Evolutionary conservation across 768 basidiomycete genomes (phyloP), one percentile per base, ranked within the genome.

Genomic region (Wakefieldia striispora): DNA sequence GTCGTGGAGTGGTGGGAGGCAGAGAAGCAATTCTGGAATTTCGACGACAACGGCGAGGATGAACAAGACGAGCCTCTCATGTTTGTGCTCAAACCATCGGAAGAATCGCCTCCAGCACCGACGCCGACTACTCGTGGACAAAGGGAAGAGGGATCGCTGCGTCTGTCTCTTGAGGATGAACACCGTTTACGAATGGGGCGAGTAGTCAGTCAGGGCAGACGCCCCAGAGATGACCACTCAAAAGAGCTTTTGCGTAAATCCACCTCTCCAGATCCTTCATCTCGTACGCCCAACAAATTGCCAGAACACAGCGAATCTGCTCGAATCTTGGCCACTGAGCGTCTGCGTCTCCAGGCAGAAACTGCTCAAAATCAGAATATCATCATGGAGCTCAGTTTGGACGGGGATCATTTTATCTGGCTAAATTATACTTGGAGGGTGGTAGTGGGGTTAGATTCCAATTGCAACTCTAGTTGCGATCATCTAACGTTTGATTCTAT

Each of bases 1-100:
- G 97, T 98, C 24, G 88, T 97, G 55, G 97, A 97, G 64, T 99
- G 97, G 95, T 97, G 94, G 93, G 95, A 97, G 69, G 97, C 97
- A 11, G 95, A 98, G 74, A 95, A 95, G 63, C 92, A 95, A 58
- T 99, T 99, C 70, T 99, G 97, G 97, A 97, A 97, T 62, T 98
- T 97, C 65, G 90, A 95, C 63, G 91, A 92, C 63, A 86, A 91
- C 59, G 86, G 88, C 53, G 88, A 89, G 39, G 86, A 91, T 51
- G 92, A 93, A 59, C 84, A 88, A 64, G 88, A 91, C 48, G 95
- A 97, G 57, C 91, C 92, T 1, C 73, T 98, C 43, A 82, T 86
- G 57, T 98, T 98, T 62, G 92, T 98, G 47, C 86, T 93, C 67
- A 97, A 95, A 67, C 87, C 95, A 0, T 81, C 80, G 17, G 86